Evolutionary conservation across 345 rosid species (phyloP), one percentile per base, ranked within the genome.

Genomic region (Populus ilicifolia): DNA sequence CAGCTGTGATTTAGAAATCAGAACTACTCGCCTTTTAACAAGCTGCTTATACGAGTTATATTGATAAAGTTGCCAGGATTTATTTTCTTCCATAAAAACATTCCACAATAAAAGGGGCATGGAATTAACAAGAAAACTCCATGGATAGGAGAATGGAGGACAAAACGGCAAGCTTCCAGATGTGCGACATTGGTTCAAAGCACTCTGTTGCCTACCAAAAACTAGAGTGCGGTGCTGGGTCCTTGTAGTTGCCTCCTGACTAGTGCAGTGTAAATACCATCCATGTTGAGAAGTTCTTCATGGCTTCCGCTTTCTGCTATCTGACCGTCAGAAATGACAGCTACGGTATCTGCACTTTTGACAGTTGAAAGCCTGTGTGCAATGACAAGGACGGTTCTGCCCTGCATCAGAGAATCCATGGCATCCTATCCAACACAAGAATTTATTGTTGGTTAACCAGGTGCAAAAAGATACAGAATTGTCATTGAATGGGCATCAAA

Each of bases 351-450:
- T 70, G 97, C 99, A 30, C 89, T 91, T 87, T 91, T 83, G 56
- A 95, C 97, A 0, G 99, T 95, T 9, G 99, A 95, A 16, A 93
- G 87, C 85, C 98, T 83, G 85, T 95, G 99, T 54, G 99, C 99
- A 83, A 95, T 95, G 21, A 95, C 98, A 33, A 95, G 89, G 65
- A 95, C 99, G 11, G 98, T 95, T 86, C 99, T 90, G 43, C 98
- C 96, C 68, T 72, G 87, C 99, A 95, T 95, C 68, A 95, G 85
- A 59, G 98, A 91, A 74, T 95, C 99, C 98, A 95, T 91, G 1
- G 99, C 99, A 80, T 95, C 98, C 98, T 94, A 30, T 18, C 33
- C 62, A 71, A 16, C 50, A 27, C 16, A 75, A 36, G 25, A 64
- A 39, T 8, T 17, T 5, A 21, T 12, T 30, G 52, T 16, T 18